Base-by-base conservation (phyloP, 306 rosid species). In the Heteromeles arbutifolia region DNA sequence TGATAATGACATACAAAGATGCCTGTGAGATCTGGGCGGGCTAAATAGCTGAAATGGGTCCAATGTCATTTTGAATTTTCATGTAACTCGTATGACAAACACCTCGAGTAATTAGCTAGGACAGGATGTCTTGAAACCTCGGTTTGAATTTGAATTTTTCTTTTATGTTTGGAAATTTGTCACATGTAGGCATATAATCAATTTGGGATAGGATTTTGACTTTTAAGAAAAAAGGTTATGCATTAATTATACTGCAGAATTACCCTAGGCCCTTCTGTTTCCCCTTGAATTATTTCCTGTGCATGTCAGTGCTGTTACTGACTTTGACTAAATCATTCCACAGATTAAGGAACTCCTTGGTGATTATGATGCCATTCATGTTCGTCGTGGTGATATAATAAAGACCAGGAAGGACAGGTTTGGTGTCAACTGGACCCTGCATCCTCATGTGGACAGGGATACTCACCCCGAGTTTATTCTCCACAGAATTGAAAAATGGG, bases 391-490 rank as follows among this genome's bases (percentile, higher is more conserved):
- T 28, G 99, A 96, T 84, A 92, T 87, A 84, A 78, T 96, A 78
- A 96, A 90, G 82, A 96, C 89, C 44, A 87, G 99, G 89, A 96
- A 84, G 84, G 99, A 96, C 81, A 87, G 96, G 79, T 85, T 88
- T 83, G 99, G 97, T 26, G 87, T 89, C 74, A 82, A 77, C 3
- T 87, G 96, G 86, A 86, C 81, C 82, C 82, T 90, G 77, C 95
- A 86, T 77, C 99, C 99, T 76, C 99, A 90, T 86, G 89, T 96
- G 56, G 99, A 92, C 77, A 87, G 99, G 79, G 99, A 96, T 79
- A 96, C 98, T 48, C 89, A 85, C 17, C 84, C 99, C 3, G 91
- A 96, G 83, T 92, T 96, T 74, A 90, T 96, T 74, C 75, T 90
- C 41, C 83, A 66, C 68, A 85, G 97, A 84, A 90, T 96, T 66